phyloP scores from a whole-genome alignment of 2,329 filamentous ascomycete genomes.

The Fusarium armeniacum region DNA sequence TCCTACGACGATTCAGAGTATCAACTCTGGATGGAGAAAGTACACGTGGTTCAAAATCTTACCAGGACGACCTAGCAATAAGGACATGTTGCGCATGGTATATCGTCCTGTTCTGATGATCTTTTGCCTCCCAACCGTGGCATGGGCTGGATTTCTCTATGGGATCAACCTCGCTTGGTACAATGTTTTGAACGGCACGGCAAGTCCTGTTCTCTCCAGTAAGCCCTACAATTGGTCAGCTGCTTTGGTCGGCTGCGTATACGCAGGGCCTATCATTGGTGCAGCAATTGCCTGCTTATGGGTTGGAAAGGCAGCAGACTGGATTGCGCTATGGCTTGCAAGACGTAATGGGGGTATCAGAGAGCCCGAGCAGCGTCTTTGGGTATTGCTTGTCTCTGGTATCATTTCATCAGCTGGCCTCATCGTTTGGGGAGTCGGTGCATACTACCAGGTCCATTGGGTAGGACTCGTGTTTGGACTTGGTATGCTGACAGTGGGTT shows the following conservation, averaged over 20 bases:
- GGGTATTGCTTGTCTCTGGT: background rate
- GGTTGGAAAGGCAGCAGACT: constrained; percentile 9
- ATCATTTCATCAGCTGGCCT: constrained; percentile 3
- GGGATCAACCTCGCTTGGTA: constrained; percentile 16
- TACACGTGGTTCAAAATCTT: constrained; percentile 13
- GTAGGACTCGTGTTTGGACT: constrained; percentile 1
- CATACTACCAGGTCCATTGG: constrained; percentile 10
- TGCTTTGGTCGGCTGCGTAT: constrained; percentile 1
- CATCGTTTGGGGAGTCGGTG: constrained; percentile 4
- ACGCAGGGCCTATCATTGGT: background rate
- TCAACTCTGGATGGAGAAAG: background rate
- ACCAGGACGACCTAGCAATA: background rate
- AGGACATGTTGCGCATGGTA: constrained; percentile 7
- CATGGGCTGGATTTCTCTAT: constrained; percentile 11
- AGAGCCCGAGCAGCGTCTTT: constrained; percentile 3
- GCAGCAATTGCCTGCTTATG: constrained; percentile 1
- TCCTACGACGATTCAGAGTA: rapidly evolving
- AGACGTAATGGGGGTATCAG: constrained; percentile 1
- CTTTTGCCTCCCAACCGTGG: background rate
- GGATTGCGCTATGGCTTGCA: background rate
- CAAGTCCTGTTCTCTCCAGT: background rate
- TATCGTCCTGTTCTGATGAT: constrained; percentile 12
- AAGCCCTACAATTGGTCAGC: constrained; percentile 8
- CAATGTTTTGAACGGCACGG: constrained; percentile 8
- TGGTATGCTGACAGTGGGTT: constrained; percentile 5